Percentiles rank a stretch among this genome's conserved stretches.
Evolutionary conservation across 805 yeast species (phyloP).

Genomic region (Cyberlindnera nakhonratchasimensis): DNA sequence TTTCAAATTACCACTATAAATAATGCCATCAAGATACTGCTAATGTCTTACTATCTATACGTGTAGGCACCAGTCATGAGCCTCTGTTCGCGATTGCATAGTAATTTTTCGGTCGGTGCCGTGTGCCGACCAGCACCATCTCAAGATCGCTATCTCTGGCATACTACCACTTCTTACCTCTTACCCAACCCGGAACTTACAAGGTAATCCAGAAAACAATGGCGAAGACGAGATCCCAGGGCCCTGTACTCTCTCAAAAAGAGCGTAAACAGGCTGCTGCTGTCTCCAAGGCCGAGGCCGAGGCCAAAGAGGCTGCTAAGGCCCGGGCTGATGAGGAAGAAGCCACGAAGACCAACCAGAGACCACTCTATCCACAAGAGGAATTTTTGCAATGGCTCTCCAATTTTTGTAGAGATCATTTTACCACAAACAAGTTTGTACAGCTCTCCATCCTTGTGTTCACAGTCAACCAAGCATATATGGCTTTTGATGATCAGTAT

Average conservation of each 20-base stretch:
- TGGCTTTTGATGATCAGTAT: constrained; percentile 13
- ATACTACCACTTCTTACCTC: neutral
- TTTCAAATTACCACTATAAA: neutral
- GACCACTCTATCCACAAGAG: constrained; percentile 23
- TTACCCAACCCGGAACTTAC: too few species aligned
- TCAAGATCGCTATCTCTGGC: too few species aligned
- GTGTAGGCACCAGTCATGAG: too few species aligned
- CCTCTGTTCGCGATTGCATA: too few species aligned
- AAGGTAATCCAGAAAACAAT: neutral
- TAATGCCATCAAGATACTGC: constrained; percentile 1
- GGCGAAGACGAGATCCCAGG: constrained; percentile 16
- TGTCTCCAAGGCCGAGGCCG: constrained; percentile 8
- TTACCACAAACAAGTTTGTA: constrained; percentile 25
- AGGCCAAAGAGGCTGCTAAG: constrained; percentile 5
- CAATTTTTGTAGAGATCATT: constrained; percentile 16
- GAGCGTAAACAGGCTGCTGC: constrained; percentile 20
- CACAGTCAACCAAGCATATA: constrained; percentile 23
- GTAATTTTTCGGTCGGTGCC: too few species aligned
- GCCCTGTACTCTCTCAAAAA: constrained; percentile 22
- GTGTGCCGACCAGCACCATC: neutral
- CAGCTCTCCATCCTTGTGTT: constrained; percentile 28
- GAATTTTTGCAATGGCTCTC: constrained; percentile 18
- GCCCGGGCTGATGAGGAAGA: constrained; percentile 6
- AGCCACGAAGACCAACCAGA: neutral
- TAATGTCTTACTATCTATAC: neutral